Conservation (phyloP, 23 red algal genomes). For the Gracilariopsis chorda region DNA sequence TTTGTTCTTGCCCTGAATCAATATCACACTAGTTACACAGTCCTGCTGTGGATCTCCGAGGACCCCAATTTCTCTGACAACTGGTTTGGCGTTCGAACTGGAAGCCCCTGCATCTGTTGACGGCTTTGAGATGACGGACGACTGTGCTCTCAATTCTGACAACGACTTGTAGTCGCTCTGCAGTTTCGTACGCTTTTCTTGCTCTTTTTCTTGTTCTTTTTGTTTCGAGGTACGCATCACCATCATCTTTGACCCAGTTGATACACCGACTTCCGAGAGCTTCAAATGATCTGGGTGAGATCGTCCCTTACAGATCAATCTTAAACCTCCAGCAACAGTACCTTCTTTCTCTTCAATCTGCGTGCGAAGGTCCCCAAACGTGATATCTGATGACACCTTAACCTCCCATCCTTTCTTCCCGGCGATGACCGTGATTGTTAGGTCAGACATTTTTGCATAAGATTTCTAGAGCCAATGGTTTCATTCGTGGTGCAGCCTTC, state of each 20-base stretch:
- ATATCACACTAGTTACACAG: neutral
- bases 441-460: neutral
- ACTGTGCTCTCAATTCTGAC: neutral
- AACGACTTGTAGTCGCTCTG: neutral
- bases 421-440: neutral
- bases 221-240: neutral
- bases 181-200: neutral
- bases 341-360: neutral
- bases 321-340: neutral
- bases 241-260: constrained; percentile 7
- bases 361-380: neutral
- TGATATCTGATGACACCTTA: neutral
- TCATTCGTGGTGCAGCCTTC: too few relatives aligned
- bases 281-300: neutral
- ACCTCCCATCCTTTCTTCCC: neutral
- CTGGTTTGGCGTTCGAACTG: neutral
- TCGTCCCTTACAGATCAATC: constrained; percentile 6
- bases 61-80: neutral
- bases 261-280: neutral
- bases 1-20: neutral
- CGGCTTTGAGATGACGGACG: neutral
- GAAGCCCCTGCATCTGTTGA: neutral
- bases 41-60: neutral
- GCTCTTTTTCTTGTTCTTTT: neutral
- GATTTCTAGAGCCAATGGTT: too few relatives aligned